Conservation (phyloP, 1,139 yeast genomes). For the Geotrichum phurueaensis region DNA sequence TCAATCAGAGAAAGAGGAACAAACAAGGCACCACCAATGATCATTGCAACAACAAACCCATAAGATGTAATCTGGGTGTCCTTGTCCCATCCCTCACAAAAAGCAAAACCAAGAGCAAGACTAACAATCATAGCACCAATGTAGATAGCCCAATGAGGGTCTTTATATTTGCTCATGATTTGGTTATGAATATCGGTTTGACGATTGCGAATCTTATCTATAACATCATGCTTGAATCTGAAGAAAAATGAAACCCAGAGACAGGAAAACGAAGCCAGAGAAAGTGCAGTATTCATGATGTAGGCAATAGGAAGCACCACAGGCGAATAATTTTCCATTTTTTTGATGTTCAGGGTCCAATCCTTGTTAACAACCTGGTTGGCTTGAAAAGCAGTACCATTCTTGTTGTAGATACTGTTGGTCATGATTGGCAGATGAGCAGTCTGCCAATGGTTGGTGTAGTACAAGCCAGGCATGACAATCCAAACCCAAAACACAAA, state of each 20-base stretch:
- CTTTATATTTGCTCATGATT: slow-evolving; percentile 44
- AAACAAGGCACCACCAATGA: slow-evolving; percentile 42
- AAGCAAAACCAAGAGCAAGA: slow-evolving; percentile 32
- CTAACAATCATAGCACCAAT: slow-evolving; percentile 39
- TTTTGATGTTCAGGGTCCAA: slow-evolving; percentile 37
- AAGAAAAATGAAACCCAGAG: slow-evolving; percentile 45
- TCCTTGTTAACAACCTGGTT: slow-evolving; percentile 39
- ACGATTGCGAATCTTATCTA: slow-evolving; percentile 19
- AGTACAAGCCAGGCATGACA: slow-evolving; percentile 36
- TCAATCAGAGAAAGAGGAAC: slow-evolving; percentile 45
- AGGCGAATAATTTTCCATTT: slow-evolving; percentile 38
- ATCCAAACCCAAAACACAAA: slow-evolving; percentile 37
- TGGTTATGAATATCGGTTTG: slow-evolving; percentile 48
- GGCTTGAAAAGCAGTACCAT: slow-evolving; percentile 38
- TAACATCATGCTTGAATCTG: background rate
- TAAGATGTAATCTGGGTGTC: slow-evolving; percentile 44
- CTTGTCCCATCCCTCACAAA: background rate
- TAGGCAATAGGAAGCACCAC: slow-evolving; percentile 50
- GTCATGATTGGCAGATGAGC: slow-evolving; percentile 44
- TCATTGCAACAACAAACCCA: slow-evolving; percentile 45
- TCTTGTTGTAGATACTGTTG: slow-evolving; percentile 38
- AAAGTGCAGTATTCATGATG: slow-evolving; percentile 21
- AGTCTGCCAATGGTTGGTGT: slow-evolving; percentile 41
- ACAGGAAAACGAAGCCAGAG: slow-evolving; percentile 49
- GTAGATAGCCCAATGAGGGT: slow-evolving; percentile 47